Conservation (phyloP, 2,329 filamentous ascomycete genomes). For the Laburnicola sp. region DNA sequence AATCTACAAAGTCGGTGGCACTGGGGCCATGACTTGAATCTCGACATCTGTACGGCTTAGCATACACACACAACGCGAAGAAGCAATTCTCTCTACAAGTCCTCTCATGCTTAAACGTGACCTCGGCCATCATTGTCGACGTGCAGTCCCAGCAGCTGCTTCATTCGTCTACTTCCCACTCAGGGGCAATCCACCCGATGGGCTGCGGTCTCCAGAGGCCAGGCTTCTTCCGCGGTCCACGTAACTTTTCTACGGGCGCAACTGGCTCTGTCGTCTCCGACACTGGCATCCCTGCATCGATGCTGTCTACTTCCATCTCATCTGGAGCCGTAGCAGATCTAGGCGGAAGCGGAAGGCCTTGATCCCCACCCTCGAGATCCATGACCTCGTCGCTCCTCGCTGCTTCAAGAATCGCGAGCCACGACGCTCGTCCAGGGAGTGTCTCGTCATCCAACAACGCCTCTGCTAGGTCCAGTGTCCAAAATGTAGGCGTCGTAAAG, state of each 20-base stretch:
- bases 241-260: constrained; percentile 11
- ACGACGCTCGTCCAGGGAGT: constrained; percentile 14
- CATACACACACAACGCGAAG: too few species aligned
- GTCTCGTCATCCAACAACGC: constrained; percentile 32
- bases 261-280: neutral
- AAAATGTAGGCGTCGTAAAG: constrained; percentile 43
- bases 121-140: too few species aligned
- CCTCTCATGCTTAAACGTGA: too few species aligned
- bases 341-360: neutral
- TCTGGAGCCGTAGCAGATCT: neutral
- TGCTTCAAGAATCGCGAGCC: constrained; percentile 38
- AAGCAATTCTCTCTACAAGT: too few species aligned
- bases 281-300: neutral
- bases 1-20: too few species aligned
- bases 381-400: constrained; percentile 13
- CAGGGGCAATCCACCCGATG: constrained; percentile 35
- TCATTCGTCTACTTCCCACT: constrained; percentile 32
- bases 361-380: too few species aligned
- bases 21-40: too few species aligned
- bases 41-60: too few species aligned
- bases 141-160: neutral
- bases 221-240: constrained; percentile 35
- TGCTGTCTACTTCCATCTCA: constrained; percentile 5
- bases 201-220: constrained; percentile 38
- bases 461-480: constrained; percentile 44